phyloP scores from a whole-genome alignment of 768 basidiomycete species.

The Scleroderma citrinum region DNA sequence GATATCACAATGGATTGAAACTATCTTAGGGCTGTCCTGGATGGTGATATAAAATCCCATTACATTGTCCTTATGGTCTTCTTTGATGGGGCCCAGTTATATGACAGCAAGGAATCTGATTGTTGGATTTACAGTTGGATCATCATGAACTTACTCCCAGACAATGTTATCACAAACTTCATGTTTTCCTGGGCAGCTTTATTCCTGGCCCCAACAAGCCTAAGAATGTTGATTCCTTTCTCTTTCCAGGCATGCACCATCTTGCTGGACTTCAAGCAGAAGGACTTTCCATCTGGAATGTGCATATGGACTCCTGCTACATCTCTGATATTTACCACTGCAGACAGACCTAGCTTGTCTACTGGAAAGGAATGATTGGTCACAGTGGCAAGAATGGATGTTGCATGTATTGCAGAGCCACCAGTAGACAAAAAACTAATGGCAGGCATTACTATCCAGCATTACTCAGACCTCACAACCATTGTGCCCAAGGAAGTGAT shows the following conservation, averaged over 20 bases:
- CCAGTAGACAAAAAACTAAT: constrained; percentile 24
- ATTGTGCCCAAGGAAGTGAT: constrained; percentile 16
- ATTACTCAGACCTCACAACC: constrained; percentile 22
- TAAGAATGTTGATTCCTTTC: constrained; percentile 26
- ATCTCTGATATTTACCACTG: constrained; percentile 10
- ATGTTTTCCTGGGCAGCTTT: constrained; percentile 10
- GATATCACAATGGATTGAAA: constrained; percentile 8
- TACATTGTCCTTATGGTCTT: constrained; percentile 33
- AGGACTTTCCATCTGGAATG: constrained; percentile 31
- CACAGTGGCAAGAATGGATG: constrained; percentile 33
- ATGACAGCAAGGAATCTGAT: constrained; percentile 11
- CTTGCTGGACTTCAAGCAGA: constrained; percentile 20
- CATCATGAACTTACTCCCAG: constrained; percentile 25
- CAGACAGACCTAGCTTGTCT: constrained; percentile 25
- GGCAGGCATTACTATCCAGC: constrained; percentile 30
- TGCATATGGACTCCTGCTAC: constrained; percentile 6
- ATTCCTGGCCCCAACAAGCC: constrained; percentile 29
- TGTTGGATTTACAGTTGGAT: constrained; percentile 36
- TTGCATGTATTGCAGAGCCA: constrained; percentile 23
- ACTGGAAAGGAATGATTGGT: constrained; percentile 30
- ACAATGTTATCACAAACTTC: constrained; percentile 6
- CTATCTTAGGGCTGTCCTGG: background rate
- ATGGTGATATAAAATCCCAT: constrained; percentile 5
- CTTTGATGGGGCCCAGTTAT: constrained; percentile 37
- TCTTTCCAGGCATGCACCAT: constrained; percentile 27